A percentile compares a stretch with the other conserved stretches of the same genome.
Evolutionary conservation across 192 early-diverging fungal species (phyloP).

Genomic region (Lunasporangiospora selenospora): DNA sequence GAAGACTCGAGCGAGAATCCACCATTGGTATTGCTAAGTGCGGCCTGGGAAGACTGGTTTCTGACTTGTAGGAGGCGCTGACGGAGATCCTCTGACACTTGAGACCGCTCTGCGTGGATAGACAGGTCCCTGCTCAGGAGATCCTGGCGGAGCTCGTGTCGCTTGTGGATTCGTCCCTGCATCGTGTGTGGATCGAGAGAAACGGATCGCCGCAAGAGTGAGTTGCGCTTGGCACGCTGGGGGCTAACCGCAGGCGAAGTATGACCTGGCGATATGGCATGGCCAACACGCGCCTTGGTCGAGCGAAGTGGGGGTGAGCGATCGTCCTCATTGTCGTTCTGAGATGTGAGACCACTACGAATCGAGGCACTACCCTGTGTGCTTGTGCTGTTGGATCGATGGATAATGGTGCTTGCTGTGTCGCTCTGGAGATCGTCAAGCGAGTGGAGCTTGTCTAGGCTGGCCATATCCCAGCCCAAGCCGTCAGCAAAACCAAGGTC

Average conservation of each 20-base stretch:
- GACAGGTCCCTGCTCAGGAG: constrained; percentile 25
- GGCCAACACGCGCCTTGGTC: constrained; percentile 11
- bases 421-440: background rate
- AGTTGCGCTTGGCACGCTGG: constrained; percentile 32
- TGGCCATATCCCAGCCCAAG: constrained; percentile 41
- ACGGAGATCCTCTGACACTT: constrained; percentile 34
- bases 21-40: too few species aligned
- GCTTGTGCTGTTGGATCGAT: constrained; percentile 35
- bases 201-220: constrained; percentile 36
- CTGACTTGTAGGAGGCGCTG: constrained; percentile 13
- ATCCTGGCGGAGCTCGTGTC: constrained; percentile 33
- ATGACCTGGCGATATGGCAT: constrained; percentile 12
- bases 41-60: constrained; percentile 2
- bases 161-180: constrained; percentile 44
- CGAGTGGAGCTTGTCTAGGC: constrained; percentile 20
- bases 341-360: too few species aligned
- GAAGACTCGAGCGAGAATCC: constrained; percentile 42
- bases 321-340: too few species aligned
- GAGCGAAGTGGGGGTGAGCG: too few species aligned
- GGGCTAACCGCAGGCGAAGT: constrained; percentile 26
- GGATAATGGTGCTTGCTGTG: background rate
- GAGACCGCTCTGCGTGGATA: constrained; percentile 28
- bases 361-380: constrained; percentile 15
- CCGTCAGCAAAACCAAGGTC: constrained; percentile 33
- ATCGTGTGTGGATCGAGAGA: constrained; percentile 41